Evolutionary conservation across 495 filamentous ascomycete genomes (phyloP).

Genomic region (Penicillium macrosclerotiorum): DNA sequence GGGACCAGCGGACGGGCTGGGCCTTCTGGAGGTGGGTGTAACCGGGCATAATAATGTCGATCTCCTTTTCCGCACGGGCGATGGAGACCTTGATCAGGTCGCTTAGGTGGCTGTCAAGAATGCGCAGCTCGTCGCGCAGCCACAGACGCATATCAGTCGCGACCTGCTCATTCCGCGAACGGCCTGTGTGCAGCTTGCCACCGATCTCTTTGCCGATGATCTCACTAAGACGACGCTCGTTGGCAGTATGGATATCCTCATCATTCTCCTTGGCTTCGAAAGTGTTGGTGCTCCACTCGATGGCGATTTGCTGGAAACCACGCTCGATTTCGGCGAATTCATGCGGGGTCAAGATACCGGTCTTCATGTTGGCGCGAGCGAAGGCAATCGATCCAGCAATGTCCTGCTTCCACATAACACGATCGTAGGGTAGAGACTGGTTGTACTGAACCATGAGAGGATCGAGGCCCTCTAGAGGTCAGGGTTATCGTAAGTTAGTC

Average conservation of each 20-base stretch:
- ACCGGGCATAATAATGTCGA: slow-evolving; percentile 60
- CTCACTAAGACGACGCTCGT: slow-evolving; percentile 87
- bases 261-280: slow-evolving; percentile 48
- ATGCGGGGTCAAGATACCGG: slow-evolving; percentile 66
- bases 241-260: slow-evolving; percentile 85
- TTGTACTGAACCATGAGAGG: slow-evolving; percentile 90
- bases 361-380: slow-evolving; percentile 78
- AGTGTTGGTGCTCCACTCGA: slow-evolving; percentile 66
- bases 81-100: slow-evolving; percentile 71
- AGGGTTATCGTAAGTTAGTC: slow-evolving; percentile 27
- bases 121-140: slow-evolving; percentile 74
- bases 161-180: slow-evolving; percentile 91
- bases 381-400: slow-evolving; percentile 81
- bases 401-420: slow-evolving; percentile 77
- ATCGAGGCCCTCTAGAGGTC: slow-evolving; percentile 67
- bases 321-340: slow-evolving; percentile 77
- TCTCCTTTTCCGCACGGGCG: slow-evolving; percentile 73
- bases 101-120: slow-evolving; percentile 66
- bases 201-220: slow-evolving; percentile 83
- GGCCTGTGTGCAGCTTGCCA: slow-evolving; percentile 91
- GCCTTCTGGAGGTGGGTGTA: slow-evolving; percentile 94
- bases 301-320: slow-evolving; percentile 66
- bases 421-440: slow-evolving; percentile 81
- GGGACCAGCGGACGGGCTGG: slow-evolving; percentile 85
- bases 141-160: slow-evolving; percentile 92